These are phyloP conservation scores for Ustilago bromivora DNA, from an alignment of 1,284 basidiomycete species.

Conservation along the genomic window DNA sequence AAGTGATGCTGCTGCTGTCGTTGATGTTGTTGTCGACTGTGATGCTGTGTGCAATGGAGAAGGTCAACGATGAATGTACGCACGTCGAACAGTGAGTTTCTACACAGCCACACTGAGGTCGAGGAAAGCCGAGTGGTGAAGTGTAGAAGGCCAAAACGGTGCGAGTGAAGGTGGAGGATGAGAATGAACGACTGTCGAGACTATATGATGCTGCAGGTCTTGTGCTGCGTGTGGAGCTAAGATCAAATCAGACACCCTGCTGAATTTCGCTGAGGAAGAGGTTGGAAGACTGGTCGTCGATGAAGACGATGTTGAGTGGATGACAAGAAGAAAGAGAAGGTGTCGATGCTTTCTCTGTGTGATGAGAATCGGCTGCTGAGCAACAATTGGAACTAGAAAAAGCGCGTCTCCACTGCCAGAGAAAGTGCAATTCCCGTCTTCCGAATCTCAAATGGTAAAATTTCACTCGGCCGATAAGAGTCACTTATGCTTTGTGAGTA, in stretches of 20 bases:
- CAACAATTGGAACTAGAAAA: neutral
- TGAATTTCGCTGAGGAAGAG: neutral
- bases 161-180: neutral
- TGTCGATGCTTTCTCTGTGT: conserved; percentile 1
- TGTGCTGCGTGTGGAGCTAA: no score
- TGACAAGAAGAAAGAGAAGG: neutral
- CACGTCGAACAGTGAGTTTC: neutral
- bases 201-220: no score
- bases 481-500: neutral
- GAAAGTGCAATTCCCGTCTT: conserved; percentile 31
- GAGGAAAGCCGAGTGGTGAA: neutral
- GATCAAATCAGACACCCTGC: no score
- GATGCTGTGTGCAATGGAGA: neutral
- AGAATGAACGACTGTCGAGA: no score
- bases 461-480: neutral
- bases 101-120: neutral
- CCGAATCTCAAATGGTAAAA: conserved; percentile 18
- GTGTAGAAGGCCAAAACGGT: neutral
- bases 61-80: neutral
- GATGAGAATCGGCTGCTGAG: conserved; percentile 17
- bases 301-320: conserved; percentile 5
- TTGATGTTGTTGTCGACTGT: neutral
- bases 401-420: conserved; percentile 20
- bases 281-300: neutral
- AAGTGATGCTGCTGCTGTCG: neutral